Base-by-base conservation (phyloP, 805 yeast genomes). In the Limtongia smithiae region DNA sequence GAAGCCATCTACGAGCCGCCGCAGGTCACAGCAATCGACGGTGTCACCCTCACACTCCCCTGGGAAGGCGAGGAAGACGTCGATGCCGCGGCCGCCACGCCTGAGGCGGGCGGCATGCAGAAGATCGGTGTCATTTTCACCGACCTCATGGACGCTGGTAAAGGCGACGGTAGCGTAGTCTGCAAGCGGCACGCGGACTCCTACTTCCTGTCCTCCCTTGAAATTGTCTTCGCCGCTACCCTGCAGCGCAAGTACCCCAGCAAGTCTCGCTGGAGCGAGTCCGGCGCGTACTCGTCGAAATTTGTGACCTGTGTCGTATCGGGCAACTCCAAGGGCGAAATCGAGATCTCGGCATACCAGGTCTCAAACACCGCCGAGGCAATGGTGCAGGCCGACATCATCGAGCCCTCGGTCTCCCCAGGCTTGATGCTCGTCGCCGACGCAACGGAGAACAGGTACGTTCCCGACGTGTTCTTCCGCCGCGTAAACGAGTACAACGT, bases 1-100 rank as follows among this genome's bases (percentile, higher is more conserved):
- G 93, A 91, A 61, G 91, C 94, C 1, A 88, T 93, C 21, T 87
- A 85, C 67, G 99, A 93, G 64, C 94, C 97, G 0, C 84, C 94
- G 6, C 99, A 93, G 66, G 70, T 75, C 2, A 90, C 84, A 58
- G 95, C 85, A 59, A 76, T 79, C 43, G 99, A 93, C 67, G 97
- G 97, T 0, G 61, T 93, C 18, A 77, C 87, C 0, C 66, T 88
- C 77, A 77, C 69, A 30, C 51, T 72, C 36, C 74, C 74, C 15
- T 68, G 71, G 65, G 68, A 72, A 71, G 81, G 77, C 30, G 77
- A 78, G 37, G 81, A 81, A 49, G 65, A 72, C 14, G 76, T 85
- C 3, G 79, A 82, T 54, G 61, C 65, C 6, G 64, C 85, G 12
- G 87, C 88, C 0, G 54, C 60, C 3, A 28, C 44, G 14, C 31